Percentiles rank a stretch among this genome's conserved stretches.
Evolutionary conservation across 768 basidiomycete species (phyloP).

Genomic region (Auriscalpium microsporum): DNA sequence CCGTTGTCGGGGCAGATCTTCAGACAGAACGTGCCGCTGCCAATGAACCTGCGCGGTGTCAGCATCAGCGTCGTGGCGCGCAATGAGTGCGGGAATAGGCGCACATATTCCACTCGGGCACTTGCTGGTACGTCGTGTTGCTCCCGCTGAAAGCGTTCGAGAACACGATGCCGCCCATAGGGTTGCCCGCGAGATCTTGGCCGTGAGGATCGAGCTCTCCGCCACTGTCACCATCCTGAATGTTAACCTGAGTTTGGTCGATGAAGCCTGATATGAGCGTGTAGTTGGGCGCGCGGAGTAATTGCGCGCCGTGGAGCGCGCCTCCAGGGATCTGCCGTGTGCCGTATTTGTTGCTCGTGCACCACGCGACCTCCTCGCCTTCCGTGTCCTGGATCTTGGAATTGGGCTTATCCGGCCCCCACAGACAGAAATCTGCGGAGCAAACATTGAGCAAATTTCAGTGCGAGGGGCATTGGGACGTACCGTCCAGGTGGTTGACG

Average conservation of each 20-base stretch:
- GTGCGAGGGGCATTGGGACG: slow-evolving; percentile 1
- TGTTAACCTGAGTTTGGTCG: slow-evolving; percentile 51
- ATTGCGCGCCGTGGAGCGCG: slow-evolving; percentile 56
- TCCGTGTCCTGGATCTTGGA: slow-evolving; percentile 57
- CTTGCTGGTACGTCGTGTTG: slow-evolving; percentile 39
- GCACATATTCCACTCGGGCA: slow-evolving; percentile 46
- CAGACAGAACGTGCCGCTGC: slow-evolving; percentile 54
- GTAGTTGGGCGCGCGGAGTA: slow-evolving; percentile 50
- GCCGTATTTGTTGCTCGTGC: slow-evolving; percentile 59
- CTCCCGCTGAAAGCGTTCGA: slow-evolving; percentile 46
- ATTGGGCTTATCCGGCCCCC: slow-evolving; percentile 46
- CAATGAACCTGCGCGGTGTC: slow-evolving; percentile 53
- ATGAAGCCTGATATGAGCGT: slow-evolving; percentile 54
- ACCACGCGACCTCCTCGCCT: slow-evolving; percentile 67
- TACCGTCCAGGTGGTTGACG: slow-evolving; percentile 48
- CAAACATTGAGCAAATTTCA: no score
- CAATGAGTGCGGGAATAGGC: no score
- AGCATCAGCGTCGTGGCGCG: not conserved
- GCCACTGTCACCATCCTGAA: slow-evolving; percentile 48
- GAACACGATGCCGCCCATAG: slow-evolving; percentile 63
- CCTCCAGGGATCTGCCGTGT: slow-evolving; percentile 66
- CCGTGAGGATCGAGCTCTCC: slow-evolving; percentile 77
- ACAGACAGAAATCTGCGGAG: slow-evolving; percentile 57
- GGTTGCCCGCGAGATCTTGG: slow-evolving; percentile 68
- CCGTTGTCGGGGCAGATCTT: slow-evolving; percentile 50